Evolutionary conservation across 805 yeast species (phyloP), one percentile per base, ranked within the genome.

Genomic region (Candida silvicultrix): DNA sequence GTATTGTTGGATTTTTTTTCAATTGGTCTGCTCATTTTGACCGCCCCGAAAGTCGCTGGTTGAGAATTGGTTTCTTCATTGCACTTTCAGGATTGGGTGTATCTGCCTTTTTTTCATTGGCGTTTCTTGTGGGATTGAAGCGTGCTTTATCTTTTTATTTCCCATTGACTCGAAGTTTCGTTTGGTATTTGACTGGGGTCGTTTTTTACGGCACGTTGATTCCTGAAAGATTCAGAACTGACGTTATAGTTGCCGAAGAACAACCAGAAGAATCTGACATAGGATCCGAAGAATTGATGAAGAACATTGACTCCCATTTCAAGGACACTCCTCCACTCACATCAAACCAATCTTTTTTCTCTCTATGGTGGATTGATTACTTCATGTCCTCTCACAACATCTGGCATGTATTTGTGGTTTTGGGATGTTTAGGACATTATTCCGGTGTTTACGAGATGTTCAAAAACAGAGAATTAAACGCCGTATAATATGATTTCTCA

Each of bases 1-100:
- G 97, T 4, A 44, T 71, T 2, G 63, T 79, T 18, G 97, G 98
- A 1, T 77, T 88, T 25, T 61, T 73, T 16, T 80, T 92, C 69
- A 88, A 94, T 46, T 92, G 98, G 96, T 80, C 89, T n/a, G 92
- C 96, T 4, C 75, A 71, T 53, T 92, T 94, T 64, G 98, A 94
- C 64, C 75, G 78, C 46, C 96, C 96, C 4, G 95, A 88, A 58
- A 80, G 88, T 50, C 74, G 96, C 50, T 81, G 84, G 5, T 66
- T 88, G 46, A 73, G 98, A 53, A 87, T 94, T 47, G 71, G 78
- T 12, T 92, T 92, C 54, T 92, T 88, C 63, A 71, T 88, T 21
- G 75, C 89, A 3, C 73, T 92, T 47, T 89, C 97, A 0, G 74
- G 76, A 2, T 69, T 88, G 45, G 98, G 98, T 2, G 71, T 75